Evolutionary conservation across 2,329 filamentous ascomycete genomes (phyloP).

Genomic region (Hymenoscyphus infarciens): DNA sequence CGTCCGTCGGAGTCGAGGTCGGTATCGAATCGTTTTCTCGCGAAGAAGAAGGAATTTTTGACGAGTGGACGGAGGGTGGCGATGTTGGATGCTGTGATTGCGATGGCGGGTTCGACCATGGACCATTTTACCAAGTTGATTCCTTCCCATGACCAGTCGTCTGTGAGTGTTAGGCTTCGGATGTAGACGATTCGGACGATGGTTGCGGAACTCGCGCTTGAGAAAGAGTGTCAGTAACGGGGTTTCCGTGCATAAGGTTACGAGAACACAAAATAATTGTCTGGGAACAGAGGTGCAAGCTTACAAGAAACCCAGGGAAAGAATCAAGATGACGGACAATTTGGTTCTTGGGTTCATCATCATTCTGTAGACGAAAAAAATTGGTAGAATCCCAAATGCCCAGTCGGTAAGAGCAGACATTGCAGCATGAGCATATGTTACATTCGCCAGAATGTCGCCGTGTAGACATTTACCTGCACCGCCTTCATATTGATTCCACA

Average conservation of each 20-base stretch:
- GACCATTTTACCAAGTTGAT: conserved; percentile 44
- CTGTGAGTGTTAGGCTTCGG: conserved; percentile 36
- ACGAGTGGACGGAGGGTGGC: conserved; percentile 41
- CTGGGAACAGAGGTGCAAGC: conserved; percentile 16
- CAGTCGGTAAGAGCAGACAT: conserved; percentile 32
- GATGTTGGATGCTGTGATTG: conserved; percentile 39
- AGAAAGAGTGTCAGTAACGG: not conserved
- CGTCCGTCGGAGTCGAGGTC: conserved; percentile 19
- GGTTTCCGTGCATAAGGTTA: not conserved
- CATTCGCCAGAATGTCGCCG: conserved; percentile 22
- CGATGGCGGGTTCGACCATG: conserved; percentile 42
- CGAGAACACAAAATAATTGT: not conserved
- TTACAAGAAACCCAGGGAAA: conserved; percentile 40
- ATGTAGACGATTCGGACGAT: conserved; percentile 44
- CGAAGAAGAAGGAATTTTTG: conserved; percentile 26
- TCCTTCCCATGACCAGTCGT: conserved; percentile 41
- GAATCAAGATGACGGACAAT: conserved; percentile 35
- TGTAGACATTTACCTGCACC: conserved; percentile 34
- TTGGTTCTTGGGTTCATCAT: conserved; percentile 33
- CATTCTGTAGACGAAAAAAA: conserved; percentile 32
- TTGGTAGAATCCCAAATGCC: conserved; percentile 32
- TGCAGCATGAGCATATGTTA: conserved; percentile 35
- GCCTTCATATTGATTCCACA: conserved; percentile 37
- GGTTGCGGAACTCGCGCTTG: conserved; percentile 41
- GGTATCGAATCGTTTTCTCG: conserved; percentile 19